A percentile compares a stretch with the other conserved stretches of the same genome.
These are phyloP conservation scores for Viola pubescens DNA, from an alignment of 441 rosid genomes.

Conservation along the genomic window DNA sequence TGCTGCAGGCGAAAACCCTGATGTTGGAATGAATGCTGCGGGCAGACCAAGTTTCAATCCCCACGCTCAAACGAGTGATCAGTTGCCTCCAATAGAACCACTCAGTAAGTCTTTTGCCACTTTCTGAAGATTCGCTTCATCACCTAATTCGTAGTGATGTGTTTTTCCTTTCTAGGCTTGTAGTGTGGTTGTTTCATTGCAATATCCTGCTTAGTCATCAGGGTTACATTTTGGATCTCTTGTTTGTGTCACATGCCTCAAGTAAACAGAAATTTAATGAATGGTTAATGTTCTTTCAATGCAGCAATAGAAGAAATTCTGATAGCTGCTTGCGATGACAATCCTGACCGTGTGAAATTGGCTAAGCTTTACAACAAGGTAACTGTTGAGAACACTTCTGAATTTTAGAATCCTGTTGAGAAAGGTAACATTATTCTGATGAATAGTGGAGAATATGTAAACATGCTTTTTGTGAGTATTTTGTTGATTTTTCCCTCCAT, in stretches of 20 bases:
- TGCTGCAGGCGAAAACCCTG: slow-evolving; percentile 44
- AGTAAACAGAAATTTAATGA: neutral
- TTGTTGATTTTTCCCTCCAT: neutral
- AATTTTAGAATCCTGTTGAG: neutral
- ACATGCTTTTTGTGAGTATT: neutral
- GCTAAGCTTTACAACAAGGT: slow-evolving; percentile 61
- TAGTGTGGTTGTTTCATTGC: neutral
- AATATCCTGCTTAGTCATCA: neutral
- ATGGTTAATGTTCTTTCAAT: slow-evolving; percentile 16
- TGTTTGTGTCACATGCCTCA: neutral
- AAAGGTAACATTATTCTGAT: neutral
- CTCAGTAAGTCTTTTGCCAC: slow-evolving; percentile 40
- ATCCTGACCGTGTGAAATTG: slow-evolving; percentile 52
- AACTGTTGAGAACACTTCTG: slow-evolving; percentile 8
- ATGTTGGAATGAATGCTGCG: slow-evolving; percentile 34
- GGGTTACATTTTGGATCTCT: neutral
- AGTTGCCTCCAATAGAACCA: slow-evolving; percentile 48
- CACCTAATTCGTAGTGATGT: neutral
- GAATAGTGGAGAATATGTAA: neutral
- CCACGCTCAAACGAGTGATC: slow-evolving; percentile 39
- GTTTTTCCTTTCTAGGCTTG: neutral
- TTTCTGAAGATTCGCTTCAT: neutral
- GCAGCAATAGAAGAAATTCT: slow-evolving; percentile 62
- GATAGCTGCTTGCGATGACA: slow-evolving; percentile 47
- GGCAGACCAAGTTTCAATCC: slow-evolving; percentile 30